phyloP scores from a whole-genome alignment of 2,329 filamentous ascomycete genomes.

The Chrysoporthe cubensis region DNA sequence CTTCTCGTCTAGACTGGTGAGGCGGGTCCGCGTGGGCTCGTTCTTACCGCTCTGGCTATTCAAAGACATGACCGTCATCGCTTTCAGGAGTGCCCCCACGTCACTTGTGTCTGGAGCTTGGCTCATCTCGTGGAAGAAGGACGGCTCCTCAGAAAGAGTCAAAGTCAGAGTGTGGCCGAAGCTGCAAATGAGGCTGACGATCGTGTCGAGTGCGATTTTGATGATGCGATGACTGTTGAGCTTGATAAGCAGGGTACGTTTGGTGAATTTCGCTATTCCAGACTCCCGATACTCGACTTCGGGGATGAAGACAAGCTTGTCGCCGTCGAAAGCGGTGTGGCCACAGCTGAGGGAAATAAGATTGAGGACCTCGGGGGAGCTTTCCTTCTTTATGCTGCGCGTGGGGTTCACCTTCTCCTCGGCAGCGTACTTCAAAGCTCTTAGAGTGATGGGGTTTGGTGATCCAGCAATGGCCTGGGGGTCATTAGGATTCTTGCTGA shows the following conservation, averaged over 20 bases:
- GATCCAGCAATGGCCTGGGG: background rate
- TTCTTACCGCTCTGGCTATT: slow-evolving; percentile 24
- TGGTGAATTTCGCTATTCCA: slow-evolving; percentile 48
- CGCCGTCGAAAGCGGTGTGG: slow-evolving; percentile 47
- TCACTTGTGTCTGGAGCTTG: slow-evolving; percentile 16
- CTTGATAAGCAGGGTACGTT: slow-evolving; percentile 46
- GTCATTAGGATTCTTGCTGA: slow-evolving; percentile 25
- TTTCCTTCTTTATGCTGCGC: slow-evolving; percentile 13
- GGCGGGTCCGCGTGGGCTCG: slow-evolving; percentile 34
- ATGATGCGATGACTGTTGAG: slow-evolving; percentile 39
- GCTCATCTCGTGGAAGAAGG: slow-evolving; percentile 42
- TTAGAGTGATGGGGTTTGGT: slow-evolving; percentile 30
- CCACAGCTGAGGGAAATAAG: slow-evolving; percentile 42
- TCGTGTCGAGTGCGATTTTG: slow-evolving; percentile 54
- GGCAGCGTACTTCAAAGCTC: slow-evolving; percentile 29
- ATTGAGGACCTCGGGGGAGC: slow-evolving; percentile 21
- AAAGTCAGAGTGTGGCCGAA: slow-evolving; percentile 48
- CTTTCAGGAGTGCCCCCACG: background rate
- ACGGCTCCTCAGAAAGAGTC: slow-evolving; percentile 52
- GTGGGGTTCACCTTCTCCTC: slow-evolving; percentile 27
- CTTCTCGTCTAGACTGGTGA: slow-evolving; percentile 34
- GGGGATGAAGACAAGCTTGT: slow-evolving; percentile 47
- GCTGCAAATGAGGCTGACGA: slow-evolving; percentile 50
- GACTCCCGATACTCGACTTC: slow-evolving; percentile 43
- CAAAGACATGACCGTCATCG: background rate